These are phyloP conservation scores for Luzula sylvatica DNA, from an alignment of 176 grass and related monocot species.

Conservation along the genomic window DNA sequence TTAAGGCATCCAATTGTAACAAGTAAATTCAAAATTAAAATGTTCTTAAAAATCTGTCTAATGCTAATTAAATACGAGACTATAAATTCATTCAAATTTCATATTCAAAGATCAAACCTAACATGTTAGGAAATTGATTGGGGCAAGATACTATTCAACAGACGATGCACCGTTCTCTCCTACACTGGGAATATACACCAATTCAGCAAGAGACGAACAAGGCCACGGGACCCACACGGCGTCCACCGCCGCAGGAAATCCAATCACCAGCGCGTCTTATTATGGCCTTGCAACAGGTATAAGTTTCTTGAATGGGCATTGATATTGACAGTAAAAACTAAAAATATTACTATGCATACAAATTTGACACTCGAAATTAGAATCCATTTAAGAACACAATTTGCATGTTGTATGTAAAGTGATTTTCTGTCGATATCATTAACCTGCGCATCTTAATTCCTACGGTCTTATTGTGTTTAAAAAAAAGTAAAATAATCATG, in stretches of 20 bases:
- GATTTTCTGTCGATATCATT: too few relatives aligned
- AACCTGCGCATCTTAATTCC: too few relatives aligned
- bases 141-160: slow-evolving; percentile 60
- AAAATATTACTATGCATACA: too few relatives aligned
- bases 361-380: too few relatives aligned
- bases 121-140: slow-evolving; percentile 68
- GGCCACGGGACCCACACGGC: slow-evolving; percentile 90
- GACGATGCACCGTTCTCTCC: background rate
- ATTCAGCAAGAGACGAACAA: slow-evolving; percentile 36
- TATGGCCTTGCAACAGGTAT: slow-evolving; percentile 48
- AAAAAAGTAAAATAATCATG: too few relatives aligned
- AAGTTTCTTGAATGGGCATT: too few relatives aligned
- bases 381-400: too few relatives aligned
- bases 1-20: slow-evolving; percentile 70
- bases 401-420: too few relatives aligned
- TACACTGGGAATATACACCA: background rate
- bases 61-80: background rate
- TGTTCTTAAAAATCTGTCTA: background rate
- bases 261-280: slow-evolving; percentile 40
- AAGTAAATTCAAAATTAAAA: slow-evolving; percentile 24
- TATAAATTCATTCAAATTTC: background rate
- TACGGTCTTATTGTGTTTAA: too few relatives aligned
- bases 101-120: background rate
- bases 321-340: too few relatives aligned
- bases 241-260: slow-evolving; percentile 59